Percentiles rank a stretch among this genome's conserved stretches.
Evolutionary conservation across 1,284 basidiomycete species (phyloP).

Genomic region (Porphyrellus sp.): DNA sequence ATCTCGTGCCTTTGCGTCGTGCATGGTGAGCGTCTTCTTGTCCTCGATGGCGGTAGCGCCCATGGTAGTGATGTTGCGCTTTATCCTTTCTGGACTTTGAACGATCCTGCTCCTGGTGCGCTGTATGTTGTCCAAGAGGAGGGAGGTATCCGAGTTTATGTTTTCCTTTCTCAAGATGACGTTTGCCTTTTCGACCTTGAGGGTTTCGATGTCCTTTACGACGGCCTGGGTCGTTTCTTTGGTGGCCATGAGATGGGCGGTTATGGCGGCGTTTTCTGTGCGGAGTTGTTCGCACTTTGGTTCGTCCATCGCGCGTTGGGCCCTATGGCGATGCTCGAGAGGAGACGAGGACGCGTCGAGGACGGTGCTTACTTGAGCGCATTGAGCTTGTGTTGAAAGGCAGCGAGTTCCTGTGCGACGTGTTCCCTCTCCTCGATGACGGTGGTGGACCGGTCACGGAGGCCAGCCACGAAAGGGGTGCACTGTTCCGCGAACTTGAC

Average conservation of each 20-base stretch:
- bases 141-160: conserved; percentile 55
- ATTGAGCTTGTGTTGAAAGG: conserved; percentile 53
- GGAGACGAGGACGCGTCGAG: background rate
- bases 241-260: conserved; percentile 60
- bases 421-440: conserved; percentile 55
- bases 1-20: conserved; percentile 73
- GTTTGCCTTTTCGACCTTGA: conserved; percentile 64
- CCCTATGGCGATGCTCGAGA: conserved; percentile 38
- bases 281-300: conserved; percentile 63
- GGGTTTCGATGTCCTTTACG: conserved; percentile 57
- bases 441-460: conserved; percentile 59
- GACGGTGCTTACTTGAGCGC: conserved; percentile 56
- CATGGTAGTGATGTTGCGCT: conserved; percentile 75
- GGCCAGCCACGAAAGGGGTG: conserved; percentile 52
- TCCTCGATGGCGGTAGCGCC: conserved; percentile 56
- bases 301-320: conserved; percentile 66
- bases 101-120: conserved; percentile 73
- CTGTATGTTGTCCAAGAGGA: conserved; percentile 55
- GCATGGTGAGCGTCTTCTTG: conserved; percentile 55
- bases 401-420: conserved; percentile 49
- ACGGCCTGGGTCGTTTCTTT: conserved; percentile 62
- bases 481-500: conserved; percentile 84
- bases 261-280: conserved; percentile 59
- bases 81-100: conserved; percentile 83
- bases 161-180: conserved; percentile 62